Evolutionary conservation across 768 basidiomycete species (phyloP).

Genomic region (Sistotremastrum suecicum): DNA sequence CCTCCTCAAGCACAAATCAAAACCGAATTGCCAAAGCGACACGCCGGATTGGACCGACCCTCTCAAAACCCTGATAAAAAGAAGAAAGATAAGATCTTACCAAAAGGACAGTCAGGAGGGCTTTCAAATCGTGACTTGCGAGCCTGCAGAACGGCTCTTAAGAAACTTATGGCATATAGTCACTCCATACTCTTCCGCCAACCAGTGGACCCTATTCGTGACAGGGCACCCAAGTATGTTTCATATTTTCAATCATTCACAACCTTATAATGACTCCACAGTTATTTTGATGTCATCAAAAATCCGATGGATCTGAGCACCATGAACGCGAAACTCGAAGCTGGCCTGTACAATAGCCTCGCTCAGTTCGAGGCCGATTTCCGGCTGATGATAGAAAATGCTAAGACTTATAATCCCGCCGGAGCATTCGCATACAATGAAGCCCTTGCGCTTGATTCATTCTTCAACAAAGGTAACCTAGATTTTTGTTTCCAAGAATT

Average conservation of each 20-base stretch:
- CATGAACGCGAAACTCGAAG: conserved; percentile 73
- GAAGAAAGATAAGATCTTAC: conserved; percentile 30
- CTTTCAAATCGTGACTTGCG: conserved; percentile 66
- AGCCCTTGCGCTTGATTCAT: conserved; percentile 58
- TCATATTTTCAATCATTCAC: conserved; percentile 4
- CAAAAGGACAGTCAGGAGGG: conserved; percentile 62
- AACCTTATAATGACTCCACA: conserved; percentile 16
- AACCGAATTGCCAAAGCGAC: conserved; percentile 10
- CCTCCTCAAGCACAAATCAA: not conserved
- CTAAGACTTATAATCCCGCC: conserved; percentile 67
- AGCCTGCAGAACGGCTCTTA: conserved; percentile 61
- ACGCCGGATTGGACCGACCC: conserved; percentile 18
- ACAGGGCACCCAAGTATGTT: conserved; percentile 74
- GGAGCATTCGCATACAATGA: conserved; percentile 64
- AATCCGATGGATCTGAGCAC: conserved; percentile 92
- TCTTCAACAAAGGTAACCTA: conserved; percentile 75
- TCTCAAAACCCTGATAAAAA: conserved; percentile 6
- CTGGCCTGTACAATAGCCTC: conserved; percentile 74
- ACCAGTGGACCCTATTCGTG: conserved; percentile 93
- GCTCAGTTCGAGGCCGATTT: conserved; percentile 80
- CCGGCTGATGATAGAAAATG: conserved; percentile 76
- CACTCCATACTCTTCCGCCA: conserved; percentile 61
- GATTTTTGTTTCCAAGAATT: not conserved
- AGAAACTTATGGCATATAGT: conserved; percentile 68
- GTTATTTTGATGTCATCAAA: conserved; percentile 85